Base-by-base conservation (phyloP, 2,329 filamentous ascomycete genomes). In the Waltergamsia citrina region DNA sequence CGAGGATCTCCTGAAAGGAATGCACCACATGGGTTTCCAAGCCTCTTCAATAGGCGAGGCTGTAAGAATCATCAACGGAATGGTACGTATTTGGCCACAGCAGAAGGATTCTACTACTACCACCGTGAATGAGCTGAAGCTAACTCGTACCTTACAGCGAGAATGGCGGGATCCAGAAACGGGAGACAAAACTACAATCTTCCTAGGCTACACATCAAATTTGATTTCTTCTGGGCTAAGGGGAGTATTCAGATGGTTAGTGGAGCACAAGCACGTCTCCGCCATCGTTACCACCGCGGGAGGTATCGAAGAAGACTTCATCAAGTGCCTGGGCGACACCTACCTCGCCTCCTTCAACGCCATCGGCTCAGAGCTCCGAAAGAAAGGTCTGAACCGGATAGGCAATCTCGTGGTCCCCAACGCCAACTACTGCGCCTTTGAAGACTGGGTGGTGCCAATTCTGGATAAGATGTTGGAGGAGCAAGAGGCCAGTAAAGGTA, bases 151-250 rank as follows among this genome's bases (percentile, higher is more conserved):
- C 38, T 15, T 11, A 32, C 30, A 65, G 85, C 74, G 86, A 52
- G 71, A 74, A 37, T 96, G 85, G 81, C 70, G 71, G 41, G 83
- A 94, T 53, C 76, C 85, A 1, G 83, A 88, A 50, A 84, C 84
- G 2, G 76, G 75, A 11, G 77, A 82, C 18, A 74, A 74, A 49
- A 92, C 92, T 14, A 96, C 92, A 39, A 90, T 98, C 47, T 96
- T 98, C 60, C 75, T 98, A 7, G 92, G 92, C 37, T 98, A 95
- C 63, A 98, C 92, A 8, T 94, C 86, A 33, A 98, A 98, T 56
- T 71, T 98, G 47, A 95, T 98, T 50, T 96, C 92, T 0, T 98
- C 90, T 4, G 92, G 92, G 7, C 74, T 98, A 20, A 78, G 92
- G 35, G 88, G 94, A 44, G 88, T 88, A 23, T 67, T 98, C 43